These are phyloP conservation scores for Caloboletus firmus DNA, from an alignment of 1,284 basidiomycete species.

Conservation along the genomic window DNA sequence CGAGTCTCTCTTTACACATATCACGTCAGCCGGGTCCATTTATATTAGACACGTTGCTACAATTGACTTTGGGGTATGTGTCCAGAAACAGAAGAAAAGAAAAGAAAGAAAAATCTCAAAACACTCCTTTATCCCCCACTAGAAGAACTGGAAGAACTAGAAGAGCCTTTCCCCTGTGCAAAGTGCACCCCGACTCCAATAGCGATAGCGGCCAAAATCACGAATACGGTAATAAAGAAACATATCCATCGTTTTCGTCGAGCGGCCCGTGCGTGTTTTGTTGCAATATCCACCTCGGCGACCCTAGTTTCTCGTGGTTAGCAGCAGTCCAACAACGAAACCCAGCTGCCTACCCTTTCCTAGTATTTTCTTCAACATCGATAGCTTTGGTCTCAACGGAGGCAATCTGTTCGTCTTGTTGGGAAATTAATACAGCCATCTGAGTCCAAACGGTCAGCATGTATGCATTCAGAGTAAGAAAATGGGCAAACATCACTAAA, in stretches of 20 bases:
- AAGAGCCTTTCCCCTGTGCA: slow-evolving; percentile 9
- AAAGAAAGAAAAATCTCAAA: background rate
- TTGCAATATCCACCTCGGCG: slow-evolving; percentile 69
- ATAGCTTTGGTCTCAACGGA: slow-evolving; percentile 62
- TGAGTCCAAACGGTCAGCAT: slow-evolving; percentile 30
- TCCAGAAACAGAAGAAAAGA: background rate
- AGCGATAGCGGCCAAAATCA: slow-evolving; percentile 32
- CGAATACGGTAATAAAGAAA: slow-evolving; percentile 43
- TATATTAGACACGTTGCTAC: background rate
- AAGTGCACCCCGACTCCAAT: slow-evolving; percentile 35
- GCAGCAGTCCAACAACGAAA: background rate
- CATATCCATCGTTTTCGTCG: slow-evolving; percentile 83
- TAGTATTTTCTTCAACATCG: slow-evolving; percentile 66
- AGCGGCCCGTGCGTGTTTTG: slow-evolving; percentile 65
- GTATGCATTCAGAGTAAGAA: background rate
- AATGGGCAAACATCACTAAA: slow-evolving; percentile 71
- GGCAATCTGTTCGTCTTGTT: slow-evolving; percentile 76
- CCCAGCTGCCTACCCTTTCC: slow-evolving; percentile 57
- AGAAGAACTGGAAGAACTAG: background rate
- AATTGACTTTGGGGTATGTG: background rate
- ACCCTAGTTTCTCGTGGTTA: slow-evolving; percentile 42
- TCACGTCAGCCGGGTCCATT: slow-evolving; percentile 26
- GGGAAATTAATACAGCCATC: slow-evolving; percentile 78
- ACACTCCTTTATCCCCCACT: slow-evolving; percentile 1
- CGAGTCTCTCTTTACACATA: background rate